Evolutionary conservation across 805 yeast species (phyloP), one percentile per base, ranked within the genome.

Genomic region (Isabelozyma gotoi): DNA sequence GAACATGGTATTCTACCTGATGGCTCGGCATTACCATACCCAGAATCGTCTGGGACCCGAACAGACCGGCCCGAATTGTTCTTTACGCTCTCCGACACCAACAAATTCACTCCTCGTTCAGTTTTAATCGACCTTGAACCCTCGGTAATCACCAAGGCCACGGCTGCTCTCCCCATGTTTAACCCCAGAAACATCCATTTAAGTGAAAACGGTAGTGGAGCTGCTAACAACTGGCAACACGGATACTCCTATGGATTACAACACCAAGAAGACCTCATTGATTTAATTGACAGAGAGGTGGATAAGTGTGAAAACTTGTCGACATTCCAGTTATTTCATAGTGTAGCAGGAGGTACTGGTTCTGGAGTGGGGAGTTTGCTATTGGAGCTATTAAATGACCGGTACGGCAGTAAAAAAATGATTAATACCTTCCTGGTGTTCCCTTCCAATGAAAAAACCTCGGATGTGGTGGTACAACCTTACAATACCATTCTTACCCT

Each of bases 281-380:
- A 89, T 53, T 80, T 90, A 77, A 75, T 94, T 19, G 97, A 90
- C 57, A 76, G 94, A 43, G 97, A 94, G 55, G 75, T 90, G 33
- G 99, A 94, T 57, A 83, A 86, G 24, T 84, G 96, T 51, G 98
- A 95, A 49, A 85, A 85, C 43, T 68, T 90, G 41, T 94, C 91
- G 50, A 96, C 95, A 4, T 94, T 94, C 62, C 96, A 90, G 70
- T 67, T 94, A 50, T 63, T 91, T 40, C 99, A 94, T 65, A 86
- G 97, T 3, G 96, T 94, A 4, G 98, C 97, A 0, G 99, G 99
- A 31, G 99, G 99, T 33, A 94, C 99, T 0, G 99, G 99, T 0
- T 87, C 97, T 0, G 99, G 99, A 3, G 80, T 90, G 31, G 99
- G 99, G 0, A 87, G 96, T 0, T 78, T 78, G 44, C 53, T 94